These are phyloP conservation scores for Geosiphon pyriformis DNA, from an alignment of 192 early-diverging fungal genomes.

Conservation along the genomic window DNA sequence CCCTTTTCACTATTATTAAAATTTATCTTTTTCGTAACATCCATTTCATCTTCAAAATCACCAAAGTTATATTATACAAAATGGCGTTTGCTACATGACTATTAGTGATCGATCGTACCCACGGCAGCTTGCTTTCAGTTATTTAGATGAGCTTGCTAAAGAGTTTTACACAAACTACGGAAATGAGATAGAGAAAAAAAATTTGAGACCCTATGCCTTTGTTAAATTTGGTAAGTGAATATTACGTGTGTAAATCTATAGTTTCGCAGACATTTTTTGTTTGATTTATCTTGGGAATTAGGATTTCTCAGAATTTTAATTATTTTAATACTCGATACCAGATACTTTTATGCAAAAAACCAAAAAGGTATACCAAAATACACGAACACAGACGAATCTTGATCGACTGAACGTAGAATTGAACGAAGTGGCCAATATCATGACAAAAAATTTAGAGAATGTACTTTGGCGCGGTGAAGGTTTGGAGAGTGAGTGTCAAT, in stretches of 20 bases:
- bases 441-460: slow-evolving; percentile 98
- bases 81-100: slow-evolving; percentile 89
- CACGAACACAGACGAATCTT: slow-evolving; percentile 86
- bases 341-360: slow-evolving; percentile 99
- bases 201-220: slow-evolving; percentile 92
- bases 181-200: slow-evolving; percentile 74
- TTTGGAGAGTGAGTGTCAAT: slow-evolving; percentile 57
- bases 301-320: not conserved
- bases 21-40: no score
- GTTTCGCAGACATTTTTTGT: not conserved
- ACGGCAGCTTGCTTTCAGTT: slow-evolving; percentile 88
- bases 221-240: slow-evolving; percentile 89
- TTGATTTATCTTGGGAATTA: not conserved
- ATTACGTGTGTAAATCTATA: no score
- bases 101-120: slow-evolving; percentile 93
- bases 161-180: slow-evolving; percentile 95
- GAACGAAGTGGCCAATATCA: slow-evolving; percentile 93
- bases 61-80: slow-evolving; percentile 87
- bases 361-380: slow-evolving; percentile 94
- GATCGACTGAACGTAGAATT: slow-evolving; percentile 93
- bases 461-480: slow-evolving; percentile 85
- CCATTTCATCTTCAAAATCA: no score
- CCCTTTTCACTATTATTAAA: no score
- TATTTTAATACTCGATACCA: slow-evolving; percentile 28
- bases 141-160: slow-evolving; percentile 89